Evolutionary conservation across 148 eudicot species (phyloP).

Genomic region (Salicornia ramosissima): DNA sequence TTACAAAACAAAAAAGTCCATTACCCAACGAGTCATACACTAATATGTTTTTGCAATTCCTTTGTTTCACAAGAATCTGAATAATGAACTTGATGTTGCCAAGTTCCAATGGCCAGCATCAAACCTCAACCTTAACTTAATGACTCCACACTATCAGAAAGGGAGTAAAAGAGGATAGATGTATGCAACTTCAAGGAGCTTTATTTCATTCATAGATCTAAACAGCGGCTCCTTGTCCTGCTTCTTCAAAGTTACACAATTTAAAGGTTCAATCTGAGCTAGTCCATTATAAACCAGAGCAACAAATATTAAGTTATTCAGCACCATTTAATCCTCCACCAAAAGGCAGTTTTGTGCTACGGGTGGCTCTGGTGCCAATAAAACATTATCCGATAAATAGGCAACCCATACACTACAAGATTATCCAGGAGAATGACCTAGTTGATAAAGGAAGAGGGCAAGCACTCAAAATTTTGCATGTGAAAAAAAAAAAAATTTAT

Average conservation of each 20-base stretch:
- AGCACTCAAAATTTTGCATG: neutral
- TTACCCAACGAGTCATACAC: neutral
- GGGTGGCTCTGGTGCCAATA: neutral
- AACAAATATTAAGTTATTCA: neutral
- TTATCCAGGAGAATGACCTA: neutral
- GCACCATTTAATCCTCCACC: neutral
- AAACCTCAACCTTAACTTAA: neutral
- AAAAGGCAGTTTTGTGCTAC: neutral
- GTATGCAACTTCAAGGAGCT: neutral
- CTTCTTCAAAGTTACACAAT: neutral
- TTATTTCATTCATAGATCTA: neutral
- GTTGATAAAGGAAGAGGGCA: neutral
- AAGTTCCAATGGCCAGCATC: neutral
- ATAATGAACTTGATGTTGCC: neutral
- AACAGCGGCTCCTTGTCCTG: neutral
- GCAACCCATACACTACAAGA: neutral
- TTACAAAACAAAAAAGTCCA: neutral
- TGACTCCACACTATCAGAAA: neutral
- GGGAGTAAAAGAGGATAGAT: neutral
- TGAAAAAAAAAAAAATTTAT: neutral
- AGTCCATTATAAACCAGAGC: neutral
- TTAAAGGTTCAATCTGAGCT: neutral
- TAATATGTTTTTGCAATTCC: neutral
- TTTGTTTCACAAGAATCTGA: neutral
- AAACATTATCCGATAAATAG: neutral